Conservation (phyloP, 2,329 filamentous ascomycete genomes). For the Cladosporium sp. region DNA sequence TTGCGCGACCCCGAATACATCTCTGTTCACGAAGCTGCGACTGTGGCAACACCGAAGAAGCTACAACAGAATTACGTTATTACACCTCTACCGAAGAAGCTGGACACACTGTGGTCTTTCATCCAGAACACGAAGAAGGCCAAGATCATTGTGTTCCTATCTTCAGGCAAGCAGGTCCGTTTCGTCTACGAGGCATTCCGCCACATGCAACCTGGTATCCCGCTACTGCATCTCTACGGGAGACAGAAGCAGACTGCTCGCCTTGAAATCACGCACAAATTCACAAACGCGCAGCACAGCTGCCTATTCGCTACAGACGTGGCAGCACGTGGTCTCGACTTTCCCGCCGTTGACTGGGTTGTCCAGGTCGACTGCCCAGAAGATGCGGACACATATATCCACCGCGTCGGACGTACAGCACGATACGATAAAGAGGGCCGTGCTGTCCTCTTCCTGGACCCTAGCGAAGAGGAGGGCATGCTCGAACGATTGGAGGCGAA, state of each 20-base stretch:
- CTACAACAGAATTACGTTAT: constrained; percentile 90
- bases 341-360: constrained; percentile 96
- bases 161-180: constrained; percentile 91
- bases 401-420: constrained; percentile 91
- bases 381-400: constrained; percentile 95
- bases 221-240: constrained; percentile 86
- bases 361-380: constrained; percentile 98
- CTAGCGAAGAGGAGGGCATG: constrained; percentile 91
- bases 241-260: constrained; percentile 88
- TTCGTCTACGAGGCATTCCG: constrained; percentile 93
- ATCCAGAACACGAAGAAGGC: constrained; percentile 84
- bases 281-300: constrained; percentile 73
- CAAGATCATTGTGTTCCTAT: constrained; percentile 94
- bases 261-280: constrained; percentile 80
- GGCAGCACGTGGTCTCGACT: constrained; percentile 88
- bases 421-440: constrained; percentile 83
- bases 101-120: constrained; percentile 90
- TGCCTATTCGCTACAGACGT: constrained; percentile 96
- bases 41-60: constrained; percentile 72
- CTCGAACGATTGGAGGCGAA: constrained; percentile 77
- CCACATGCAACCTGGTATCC: constrained; percentile 89
- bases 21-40: constrained; percentile 80
- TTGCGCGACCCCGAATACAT: constrained; percentile 91
- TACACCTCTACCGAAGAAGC: constrained; percentile 79
- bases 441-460: constrained; percentile 86